These are phyloP conservation scores for Groenewaldozyma tartarivorans DNA, from an alignment of 805 yeast species.

Conservation along the genomic window DNA sequence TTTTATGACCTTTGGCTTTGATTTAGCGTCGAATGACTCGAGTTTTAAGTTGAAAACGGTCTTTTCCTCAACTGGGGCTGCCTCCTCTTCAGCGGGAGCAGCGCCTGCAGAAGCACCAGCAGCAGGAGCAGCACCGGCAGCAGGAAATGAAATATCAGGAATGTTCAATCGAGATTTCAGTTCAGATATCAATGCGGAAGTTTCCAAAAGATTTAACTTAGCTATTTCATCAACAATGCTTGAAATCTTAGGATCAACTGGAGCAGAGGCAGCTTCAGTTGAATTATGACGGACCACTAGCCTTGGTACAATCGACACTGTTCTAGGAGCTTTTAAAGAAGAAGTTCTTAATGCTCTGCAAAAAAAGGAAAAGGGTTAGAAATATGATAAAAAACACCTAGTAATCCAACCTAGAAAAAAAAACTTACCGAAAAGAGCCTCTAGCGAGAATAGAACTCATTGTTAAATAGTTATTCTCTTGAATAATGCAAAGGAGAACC, in stretches of 20 bases:
- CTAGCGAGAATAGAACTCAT: not conserved
- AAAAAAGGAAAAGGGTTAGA: too few species aligned
- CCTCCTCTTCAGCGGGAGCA: constrained; percentile 63
- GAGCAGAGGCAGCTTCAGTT: constrained; percentile 26
- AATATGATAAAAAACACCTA: too few species aligned
- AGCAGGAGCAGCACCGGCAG: constrained; percentile 50
- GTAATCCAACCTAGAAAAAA: too few species aligned
- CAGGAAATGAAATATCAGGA: constrained; percentile 85
- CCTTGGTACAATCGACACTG: not conserved
- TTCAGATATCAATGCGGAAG: constrained; percentile 76
- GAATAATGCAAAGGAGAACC: too few species aligned
- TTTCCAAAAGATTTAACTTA: constrained; percentile 82
- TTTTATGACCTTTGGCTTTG: constrained; percentile 95
- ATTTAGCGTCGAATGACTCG: constrained; percentile 87
- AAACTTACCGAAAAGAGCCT: not conserved
- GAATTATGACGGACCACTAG: constrained; percentile 25
- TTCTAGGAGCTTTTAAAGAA: too few species aligned
- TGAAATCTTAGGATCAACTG: constrained; percentile 78
- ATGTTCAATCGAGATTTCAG: constrained; percentile 67
- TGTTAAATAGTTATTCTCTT: not conserved
- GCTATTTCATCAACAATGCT: constrained; percentile 87
- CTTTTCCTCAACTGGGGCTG: constrained; percentile 82
- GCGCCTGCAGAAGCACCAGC: constrained; percentile 60
- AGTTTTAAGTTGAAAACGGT: constrained; percentile 86
- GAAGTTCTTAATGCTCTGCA: not conserved